These are phyloP conservation scores for Fonsecaea pedrosoi DNA, from an alignment of 2,329 filamentous ascomycete species.

Conservation along the genomic window DNA sequence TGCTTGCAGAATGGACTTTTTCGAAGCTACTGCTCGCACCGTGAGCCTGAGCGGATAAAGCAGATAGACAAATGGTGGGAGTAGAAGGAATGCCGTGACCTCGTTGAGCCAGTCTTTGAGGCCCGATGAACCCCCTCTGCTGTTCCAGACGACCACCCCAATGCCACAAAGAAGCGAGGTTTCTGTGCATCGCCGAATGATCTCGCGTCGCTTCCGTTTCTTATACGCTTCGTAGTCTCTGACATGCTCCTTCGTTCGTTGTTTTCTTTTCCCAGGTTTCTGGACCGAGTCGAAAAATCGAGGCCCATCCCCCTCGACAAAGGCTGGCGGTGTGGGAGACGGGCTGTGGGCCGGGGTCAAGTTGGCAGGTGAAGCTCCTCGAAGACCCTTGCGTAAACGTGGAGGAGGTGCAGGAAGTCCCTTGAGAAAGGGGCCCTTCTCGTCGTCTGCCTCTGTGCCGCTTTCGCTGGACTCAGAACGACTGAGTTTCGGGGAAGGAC, in stretches of 20 bases:
- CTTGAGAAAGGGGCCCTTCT: conserved; percentile 76
- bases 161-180: conserved; percentile 61
- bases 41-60: conserved; percentile 35
- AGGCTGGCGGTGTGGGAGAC: conserved; percentile 37
- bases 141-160: conserved; percentile 43
- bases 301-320: conserved; percentile 28
- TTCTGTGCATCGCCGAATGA: conserved; percentile 60
- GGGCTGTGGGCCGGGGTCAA: conserved; percentile 37
- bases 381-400: conserved; percentile 77
- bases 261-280: conserved; percentile 25
- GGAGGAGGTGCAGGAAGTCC: conserved; percentile 80
- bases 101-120: conserved; percentile 32
- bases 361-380: conserved; percentile 48
- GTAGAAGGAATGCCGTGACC: conserved; percentile 26
- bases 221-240: conserved; percentile 40
- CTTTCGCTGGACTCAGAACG: conserved; percentile 74
- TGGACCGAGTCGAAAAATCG: conserved; percentile 28
- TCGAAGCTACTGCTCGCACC: conserved; percentile 21
- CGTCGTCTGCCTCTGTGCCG: conserved; percentile 93
- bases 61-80: conserved; percentile 33
- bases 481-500: conserved; percentile 30
- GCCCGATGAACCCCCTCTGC: conserved; percentile 18
- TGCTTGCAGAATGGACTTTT: conserved; percentile 26
- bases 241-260: conserved; percentile 11
- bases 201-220: conserved; percentile 49